These are phyloP conservation scores for Colletotrichum tabaci DNA, from an alignment of 2,329 filamentous ascomycete genomes.

Conservation along the genomic window DNA sequence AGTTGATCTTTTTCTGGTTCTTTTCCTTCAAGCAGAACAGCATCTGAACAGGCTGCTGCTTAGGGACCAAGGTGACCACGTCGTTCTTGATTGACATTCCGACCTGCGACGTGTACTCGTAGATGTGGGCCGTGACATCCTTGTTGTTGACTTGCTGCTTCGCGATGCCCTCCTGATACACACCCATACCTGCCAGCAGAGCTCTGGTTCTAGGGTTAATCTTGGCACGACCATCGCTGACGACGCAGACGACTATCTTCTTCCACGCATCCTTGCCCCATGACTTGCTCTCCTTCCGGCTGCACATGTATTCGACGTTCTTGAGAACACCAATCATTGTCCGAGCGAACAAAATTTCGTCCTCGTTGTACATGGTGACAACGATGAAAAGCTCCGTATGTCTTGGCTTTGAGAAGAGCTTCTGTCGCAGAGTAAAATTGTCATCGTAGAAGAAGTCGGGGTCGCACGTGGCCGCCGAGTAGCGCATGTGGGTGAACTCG, in stretches of 20 bases:
- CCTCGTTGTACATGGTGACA: constrained; percentile 99
- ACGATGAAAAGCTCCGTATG: constrained; percentile 97
- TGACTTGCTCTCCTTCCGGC: constrained; percentile 91
- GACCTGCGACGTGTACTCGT: constrained; percentile 93
- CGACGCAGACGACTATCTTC: constrained; percentile 98
- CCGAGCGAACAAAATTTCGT: constrained; percentile 94
- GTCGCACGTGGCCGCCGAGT: constrained; percentile 95
- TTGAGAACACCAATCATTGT: constrained; percentile 99
- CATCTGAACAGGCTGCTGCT: constrained; percentile 93
- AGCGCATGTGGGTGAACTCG: constrained; percentile 92
- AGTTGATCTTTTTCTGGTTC: constrained; percentile 99
- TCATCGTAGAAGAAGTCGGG: constrained; percentile 89
- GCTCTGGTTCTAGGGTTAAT: constrained; percentile 95
- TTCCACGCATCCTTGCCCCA: constrained; percentile 99
- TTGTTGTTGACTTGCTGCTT: constrained; percentile 98
- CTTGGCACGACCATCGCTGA: constrained; percentile 96
- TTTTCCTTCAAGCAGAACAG: constrained; percentile 99
- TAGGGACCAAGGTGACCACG: constrained; percentile 86
- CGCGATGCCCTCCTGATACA: constrained; percentile 98
- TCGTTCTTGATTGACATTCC: constrained; percentile 91
- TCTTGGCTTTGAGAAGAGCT: constrained; percentile 90
- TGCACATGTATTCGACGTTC: constrained; percentile 99
- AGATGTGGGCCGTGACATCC: constrained; percentile 97
- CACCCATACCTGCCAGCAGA: constrained; percentile 91
- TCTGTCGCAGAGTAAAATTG: constrained; percentile 92